phyloP scores from a whole-genome alignment of 2,329 filamentous ascomycete genomes.

The Coniochaeta prunicola region DNA sequence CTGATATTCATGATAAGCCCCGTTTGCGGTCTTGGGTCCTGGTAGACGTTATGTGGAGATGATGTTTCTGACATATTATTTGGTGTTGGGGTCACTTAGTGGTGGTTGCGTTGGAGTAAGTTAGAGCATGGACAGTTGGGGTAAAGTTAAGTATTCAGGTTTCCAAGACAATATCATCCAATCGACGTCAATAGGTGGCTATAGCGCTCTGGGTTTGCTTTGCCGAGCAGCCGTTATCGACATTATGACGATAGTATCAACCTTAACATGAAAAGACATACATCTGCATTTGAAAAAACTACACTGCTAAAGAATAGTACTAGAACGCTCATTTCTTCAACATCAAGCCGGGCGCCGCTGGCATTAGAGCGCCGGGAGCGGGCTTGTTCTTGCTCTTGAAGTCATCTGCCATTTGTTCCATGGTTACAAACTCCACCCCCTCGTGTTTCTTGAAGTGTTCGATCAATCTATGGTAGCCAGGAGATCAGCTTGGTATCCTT shows the following conservation, averaged over 20 bases:
- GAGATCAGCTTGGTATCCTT: neutral
- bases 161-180: no score
- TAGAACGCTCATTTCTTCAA: slow-evolving; percentile 27
- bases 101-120: neutral
- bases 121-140: neutral
- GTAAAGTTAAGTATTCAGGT: neutral
- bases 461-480: slow-evolving; percentile 33
- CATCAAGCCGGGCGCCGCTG: slow-evolving; percentile 45
- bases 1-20: neutral
- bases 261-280: neutral
- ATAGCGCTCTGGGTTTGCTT: neutral
- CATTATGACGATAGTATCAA: neutral
- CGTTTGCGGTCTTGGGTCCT: neutral
- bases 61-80: neutral
- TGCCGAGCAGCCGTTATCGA: neutral
- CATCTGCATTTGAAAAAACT: neutral
- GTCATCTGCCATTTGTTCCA: slow-evolving; percentile 65
- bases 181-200: neutral
- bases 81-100: neutral
- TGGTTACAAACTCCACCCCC: slow-evolving; percentile 58
- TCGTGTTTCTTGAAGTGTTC: slow-evolving; percentile 59
- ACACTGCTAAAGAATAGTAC: neutral
- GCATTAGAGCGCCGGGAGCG: slow-evolving; percentile 52
- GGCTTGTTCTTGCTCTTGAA: slow-evolving; percentile 61
- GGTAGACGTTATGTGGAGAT: neutral